These are phyloP conservation scores for Malania oleifera DNA, from an alignment of 164 flowering plant genomes.

Conservation along the genomic window DNA sequence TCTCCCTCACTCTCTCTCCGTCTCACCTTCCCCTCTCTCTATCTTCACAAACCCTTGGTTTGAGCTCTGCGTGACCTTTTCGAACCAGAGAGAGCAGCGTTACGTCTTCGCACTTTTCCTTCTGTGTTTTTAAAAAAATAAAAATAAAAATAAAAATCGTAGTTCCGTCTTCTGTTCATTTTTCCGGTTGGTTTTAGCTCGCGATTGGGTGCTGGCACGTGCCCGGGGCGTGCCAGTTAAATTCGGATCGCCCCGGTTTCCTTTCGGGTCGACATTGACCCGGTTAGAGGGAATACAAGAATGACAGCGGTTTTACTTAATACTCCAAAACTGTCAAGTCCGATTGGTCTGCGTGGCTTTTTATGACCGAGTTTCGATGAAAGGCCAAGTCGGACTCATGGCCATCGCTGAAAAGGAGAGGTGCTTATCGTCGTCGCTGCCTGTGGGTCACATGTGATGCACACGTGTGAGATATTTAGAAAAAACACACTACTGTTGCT, in stretches of 20 bases:
- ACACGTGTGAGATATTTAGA: conserved; percentile 3
- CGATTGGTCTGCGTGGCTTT: conserved; percentile 10
- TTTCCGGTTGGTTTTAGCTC: conserved; percentile 16
- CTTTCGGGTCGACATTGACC: conserved; percentile 2
- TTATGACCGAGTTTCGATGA: conserved; percentile 8
- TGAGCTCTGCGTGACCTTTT: conserved; percentile 6
- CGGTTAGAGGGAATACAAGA: conserved; percentile 3
- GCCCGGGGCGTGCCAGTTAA: conserved; percentile 8
- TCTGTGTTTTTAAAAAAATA: neutral
- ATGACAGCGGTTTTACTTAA: neutral
- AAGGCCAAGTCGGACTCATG: neutral
- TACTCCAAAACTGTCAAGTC: conserved; percentile 15
- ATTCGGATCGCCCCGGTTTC: neutral
- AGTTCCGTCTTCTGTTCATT: neutral
- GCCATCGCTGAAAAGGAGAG: conserved; percentile 15
- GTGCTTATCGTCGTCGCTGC: neutral
- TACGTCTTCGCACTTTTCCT: conserved; percentile 7
- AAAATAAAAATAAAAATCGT: no score
- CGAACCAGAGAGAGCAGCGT: conserved; percentile 17
- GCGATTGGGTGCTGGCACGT: conserved; percentile 11
- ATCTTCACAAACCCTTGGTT: conserved; percentile 15
- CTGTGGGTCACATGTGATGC: conserved; percentile 8
- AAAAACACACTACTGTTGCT: no score
- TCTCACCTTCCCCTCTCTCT: neutral
- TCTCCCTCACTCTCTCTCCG: conserved; percentile 8